Conservation (phyloP, 1,284 basidiomycete genomes). For the Inonotus obliquus region DNA sequence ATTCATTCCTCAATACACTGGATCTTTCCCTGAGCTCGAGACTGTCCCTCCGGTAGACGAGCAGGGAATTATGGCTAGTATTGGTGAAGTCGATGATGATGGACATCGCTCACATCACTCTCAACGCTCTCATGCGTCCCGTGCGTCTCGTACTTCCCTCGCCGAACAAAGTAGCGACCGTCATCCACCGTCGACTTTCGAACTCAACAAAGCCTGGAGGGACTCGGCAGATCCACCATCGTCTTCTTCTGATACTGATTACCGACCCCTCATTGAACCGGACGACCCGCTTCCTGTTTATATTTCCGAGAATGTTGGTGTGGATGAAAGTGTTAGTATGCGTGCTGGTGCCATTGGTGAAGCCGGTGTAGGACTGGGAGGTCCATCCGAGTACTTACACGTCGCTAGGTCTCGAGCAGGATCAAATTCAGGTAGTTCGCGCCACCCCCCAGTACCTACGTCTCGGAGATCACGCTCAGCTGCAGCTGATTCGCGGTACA, state of each 20-base stretch:
- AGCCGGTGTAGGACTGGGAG: background rate
- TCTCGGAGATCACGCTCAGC: background rate
- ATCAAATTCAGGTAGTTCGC: background rate
- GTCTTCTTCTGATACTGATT: background rate
- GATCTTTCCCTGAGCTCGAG: conserved; percentile 6
- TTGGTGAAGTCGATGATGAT: background rate
- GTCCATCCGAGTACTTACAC: background rate
- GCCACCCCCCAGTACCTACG: too few species aligned
- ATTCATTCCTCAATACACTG: background rate
- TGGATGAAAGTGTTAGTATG: too few species aligned
- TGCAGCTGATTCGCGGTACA: background rate
- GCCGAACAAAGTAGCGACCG: conserved; percentile 6
- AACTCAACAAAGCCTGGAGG: conserved; percentile 8
- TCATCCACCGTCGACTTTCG: conserved; percentile 6
- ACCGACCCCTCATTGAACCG: background rate
- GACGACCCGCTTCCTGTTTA: background rate
- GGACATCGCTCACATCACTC: background rate
- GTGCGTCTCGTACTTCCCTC: background rate
- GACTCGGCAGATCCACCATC: background rate
- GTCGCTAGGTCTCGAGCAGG: background rate
- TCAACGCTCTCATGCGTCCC: background rate
- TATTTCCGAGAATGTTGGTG: background rate
- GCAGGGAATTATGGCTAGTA: background rate
- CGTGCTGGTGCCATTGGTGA: too few species aligned
- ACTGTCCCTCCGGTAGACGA: background rate